Base-by-base conservation (phyloP, 345 rosid genomes). In the Punica granatum region DNA sequence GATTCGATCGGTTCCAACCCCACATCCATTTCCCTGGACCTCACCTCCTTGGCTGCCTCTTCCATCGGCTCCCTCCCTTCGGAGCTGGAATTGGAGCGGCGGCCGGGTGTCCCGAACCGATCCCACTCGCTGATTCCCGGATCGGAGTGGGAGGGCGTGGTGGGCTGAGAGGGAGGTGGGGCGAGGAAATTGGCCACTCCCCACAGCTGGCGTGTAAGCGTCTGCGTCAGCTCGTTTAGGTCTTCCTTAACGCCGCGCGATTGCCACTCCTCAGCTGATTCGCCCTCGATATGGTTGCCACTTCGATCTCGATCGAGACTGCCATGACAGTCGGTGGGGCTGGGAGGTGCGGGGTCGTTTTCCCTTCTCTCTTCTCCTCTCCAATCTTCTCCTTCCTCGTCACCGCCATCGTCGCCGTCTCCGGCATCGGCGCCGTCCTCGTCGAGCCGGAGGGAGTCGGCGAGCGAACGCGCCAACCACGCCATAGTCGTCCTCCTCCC, bases 161-260 rank as follows among this genome's bases (percentile, higher is more conserved):
- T 77, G 65, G 74, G 74, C 72, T 64, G 75, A 43, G 69, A 73
- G 3, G 80, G 83, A 37, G 90, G 89, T 36, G 89, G 96, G 10
- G 90, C 95, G 31, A 93, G 90, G 73, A 93, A 88, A 30, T 92
- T 83, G 46, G 99, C 96, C n/a, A 90, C 96, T 3, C 95, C 99
- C 95, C 96, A 89, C 21, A 93, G 67, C 76, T 89, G 97, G 26
- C 86, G 85, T 23, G 87, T 79, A 48, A 93, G 76, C 79, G 95
- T 76, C 69, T 89, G 86, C 28, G 68, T 86, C 28, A 90, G 85
- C 56, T 93, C 97, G 13, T 88, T 76, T 31, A 93, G 83, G 68
- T 90, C 99, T 75, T 89, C 97, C 76, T 84, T 90, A 19, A 93
- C 90, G 72, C 99, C 95, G 48, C 92, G 90, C 5, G 83, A 78